Evolutionary conservation across 495 filamentous ascomycete genomes (phyloP).

Genomic region (Halenospora varia): DNA sequence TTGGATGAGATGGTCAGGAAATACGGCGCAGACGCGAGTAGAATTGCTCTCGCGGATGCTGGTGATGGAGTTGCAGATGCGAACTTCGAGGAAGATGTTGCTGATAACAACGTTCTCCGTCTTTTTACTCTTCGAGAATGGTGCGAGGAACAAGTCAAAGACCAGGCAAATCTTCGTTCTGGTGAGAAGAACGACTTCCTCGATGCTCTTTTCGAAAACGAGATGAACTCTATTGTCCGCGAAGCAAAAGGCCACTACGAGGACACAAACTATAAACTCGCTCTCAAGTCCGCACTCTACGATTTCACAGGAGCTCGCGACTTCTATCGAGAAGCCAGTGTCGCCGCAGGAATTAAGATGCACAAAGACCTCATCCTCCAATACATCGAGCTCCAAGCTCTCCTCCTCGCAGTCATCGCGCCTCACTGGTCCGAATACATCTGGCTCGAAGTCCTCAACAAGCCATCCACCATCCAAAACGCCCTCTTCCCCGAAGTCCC

Average conservation of each 20-base stretch:
- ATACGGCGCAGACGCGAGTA: slow-evolving; percentile 88
- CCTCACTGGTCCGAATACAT: slow-evolving; percentile 96
- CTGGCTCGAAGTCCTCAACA: slow-evolving; percentile 82
- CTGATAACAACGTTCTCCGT: slow-evolving; percentile 83
- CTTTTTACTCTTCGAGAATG: slow-evolving; percentile 85
- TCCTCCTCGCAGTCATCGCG: slow-evolving; percentile 73
- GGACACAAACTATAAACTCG: slow-evolving; percentile 80
- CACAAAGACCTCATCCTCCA: slow-evolving; percentile 69
- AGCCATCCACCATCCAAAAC: slow-evolving; percentile 71
- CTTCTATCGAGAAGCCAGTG: slow-evolving; percentile 79
- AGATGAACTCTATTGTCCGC: slow-evolving; percentile 78
- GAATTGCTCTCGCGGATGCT: slow-evolving; percentile 90
- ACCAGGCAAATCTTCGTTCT: slow-evolving; percentile 62
- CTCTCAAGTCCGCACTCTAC: slow-evolving; percentile 85
- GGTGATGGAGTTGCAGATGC: slow-evolving; percentile 94
- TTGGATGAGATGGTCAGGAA: slow-evolving; percentile 81
- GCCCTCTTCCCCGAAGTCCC: slow-evolving; percentile 72
- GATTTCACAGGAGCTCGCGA: slow-evolving; percentile 85
- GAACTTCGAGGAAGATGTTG: slow-evolving; percentile 95
- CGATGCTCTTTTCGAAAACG: slow-evolving; percentile 89
- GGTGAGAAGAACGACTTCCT: slow-evolving; percentile 74
- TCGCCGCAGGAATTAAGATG: slow-evolving; percentile 72
- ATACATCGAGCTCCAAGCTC: slow-evolving; percentile 85
- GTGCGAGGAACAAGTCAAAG: slow-evolving; percentile 79
- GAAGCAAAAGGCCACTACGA: slow-evolving; percentile 76